These are phyloP conservation scores for Madurella mycetomatis DNA, from an alignment of 2,329 filamentous ascomycete species.

Conservation along the genomic window DNA sequence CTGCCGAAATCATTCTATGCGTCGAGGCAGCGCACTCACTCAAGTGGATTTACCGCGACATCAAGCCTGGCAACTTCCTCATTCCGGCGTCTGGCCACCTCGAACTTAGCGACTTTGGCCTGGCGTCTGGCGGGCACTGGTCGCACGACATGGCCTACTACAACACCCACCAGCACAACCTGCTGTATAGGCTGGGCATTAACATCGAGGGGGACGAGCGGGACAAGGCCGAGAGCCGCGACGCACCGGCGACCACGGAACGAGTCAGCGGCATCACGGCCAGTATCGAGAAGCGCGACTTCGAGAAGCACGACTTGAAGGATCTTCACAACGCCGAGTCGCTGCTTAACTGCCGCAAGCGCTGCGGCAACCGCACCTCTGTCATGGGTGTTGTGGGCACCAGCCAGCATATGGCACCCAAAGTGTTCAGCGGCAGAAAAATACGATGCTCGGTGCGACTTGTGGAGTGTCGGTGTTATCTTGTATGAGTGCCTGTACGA, in stretches of 20 bases:
- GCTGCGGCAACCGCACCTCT: conserved; percentile 62
- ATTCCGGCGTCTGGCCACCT: conserved; percentile 84
- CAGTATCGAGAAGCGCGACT: conserved; percentile 36
- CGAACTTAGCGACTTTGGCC: conserved; percentile 93
- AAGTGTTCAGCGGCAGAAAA: conserved; percentile 75
- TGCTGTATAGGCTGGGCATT: conserved; percentile 74
- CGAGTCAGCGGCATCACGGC: conserved; percentile 40
- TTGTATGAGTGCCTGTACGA: conserved; percentile 93
- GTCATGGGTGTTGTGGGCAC: conserved; percentile 89
- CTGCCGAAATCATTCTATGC: conserved; percentile 93
- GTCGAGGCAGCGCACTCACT: conserved; percentile 88
- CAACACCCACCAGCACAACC: conserved; percentile 72
- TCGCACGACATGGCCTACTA: conserved; percentile 85
- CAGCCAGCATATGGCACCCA: conserved; percentile 97
- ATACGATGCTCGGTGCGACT: conserved; percentile 93
- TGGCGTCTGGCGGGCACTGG: conserved; percentile 95
- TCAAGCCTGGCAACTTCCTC: conserved; percentile 97
- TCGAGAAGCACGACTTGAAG: conserved; percentile 37
- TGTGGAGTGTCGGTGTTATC: conserved; percentile 95
- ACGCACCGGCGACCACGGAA: conserved; percentile 33
- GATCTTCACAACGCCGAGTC: conserved; percentile 37
- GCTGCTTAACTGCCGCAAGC: conserved; percentile 67
- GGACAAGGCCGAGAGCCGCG: conserved; percentile 55
- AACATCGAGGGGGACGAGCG: conserved; percentile 67
- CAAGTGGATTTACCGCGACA: conserved; percentile 87